phyloP scores from a whole-genome alignment of 441 rosid species.

The Eutrema salsugineum region DNA sequence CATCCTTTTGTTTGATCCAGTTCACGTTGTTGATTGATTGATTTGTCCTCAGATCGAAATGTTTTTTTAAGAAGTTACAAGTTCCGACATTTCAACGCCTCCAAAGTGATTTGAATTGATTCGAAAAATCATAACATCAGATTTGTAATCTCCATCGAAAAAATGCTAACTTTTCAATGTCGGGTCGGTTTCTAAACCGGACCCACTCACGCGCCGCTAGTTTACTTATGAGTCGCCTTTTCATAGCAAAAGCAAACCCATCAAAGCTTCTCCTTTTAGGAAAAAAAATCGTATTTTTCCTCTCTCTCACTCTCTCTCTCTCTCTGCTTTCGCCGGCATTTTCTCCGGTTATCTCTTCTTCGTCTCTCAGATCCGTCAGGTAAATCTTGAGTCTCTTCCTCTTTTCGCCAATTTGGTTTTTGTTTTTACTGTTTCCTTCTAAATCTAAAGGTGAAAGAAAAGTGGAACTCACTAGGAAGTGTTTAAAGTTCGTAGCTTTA shows the following conservation, averaged over 20 bases:
- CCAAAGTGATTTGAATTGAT: not conserved
- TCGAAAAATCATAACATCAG: not conserved
- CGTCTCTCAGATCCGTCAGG: slow-evolving; percentile 21
- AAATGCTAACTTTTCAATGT: not conserved
- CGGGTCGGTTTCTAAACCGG: slow-evolving; percentile 10
- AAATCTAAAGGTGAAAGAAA: slow-evolving; percentile 7
- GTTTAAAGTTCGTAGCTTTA: not conserved
- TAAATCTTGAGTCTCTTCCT: not conserved
- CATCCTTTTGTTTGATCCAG: no score
- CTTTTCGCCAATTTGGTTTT: not conserved
- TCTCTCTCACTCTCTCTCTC: not conserved
- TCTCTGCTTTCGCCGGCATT: slow-evolving; percentile 8
- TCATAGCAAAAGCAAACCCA: not conserved
- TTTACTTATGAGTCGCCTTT: not conserved
- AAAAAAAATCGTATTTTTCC: not conserved
- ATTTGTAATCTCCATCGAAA: not conserved
- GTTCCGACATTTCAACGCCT: no score
- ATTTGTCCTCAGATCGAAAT: no score
- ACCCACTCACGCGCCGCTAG: slow-evolving; percentile 18
- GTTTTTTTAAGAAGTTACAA: no score
- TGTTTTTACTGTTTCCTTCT: not conserved
- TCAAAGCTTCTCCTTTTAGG: not conserved
- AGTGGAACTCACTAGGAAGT: not conserved
- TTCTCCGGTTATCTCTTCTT: not conserved
- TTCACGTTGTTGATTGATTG: no score